A percentile compares a stretch with the other conserved stretches of the same genome.
Evolutionary conservation across 306 rosid species (phyloP).

Genomic region (Ormosia semicastrata): DNA sequence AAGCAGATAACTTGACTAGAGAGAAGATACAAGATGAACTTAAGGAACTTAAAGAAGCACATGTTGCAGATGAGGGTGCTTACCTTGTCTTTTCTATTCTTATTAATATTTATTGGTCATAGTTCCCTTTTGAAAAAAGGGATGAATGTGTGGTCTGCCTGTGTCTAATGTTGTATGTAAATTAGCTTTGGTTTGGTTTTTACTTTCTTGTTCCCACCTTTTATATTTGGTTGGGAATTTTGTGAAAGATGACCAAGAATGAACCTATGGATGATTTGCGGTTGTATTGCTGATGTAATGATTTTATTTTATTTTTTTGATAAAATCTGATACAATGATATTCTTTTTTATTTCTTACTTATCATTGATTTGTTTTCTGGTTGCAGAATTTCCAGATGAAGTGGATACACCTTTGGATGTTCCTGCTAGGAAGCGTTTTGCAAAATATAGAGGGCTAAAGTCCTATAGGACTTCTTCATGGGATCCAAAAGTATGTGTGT

Average conservation of each 20-base stretch:
- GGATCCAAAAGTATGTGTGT: slow-evolving; percentile 80
- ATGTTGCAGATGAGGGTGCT: slow-evolving; percentile 91
- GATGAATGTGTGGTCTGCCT: background rate
- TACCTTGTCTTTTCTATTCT: background rate
- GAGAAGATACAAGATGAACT: slow-evolving; percentile 83
- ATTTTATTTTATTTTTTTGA: background rate
- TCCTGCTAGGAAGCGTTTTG: slow-evolving; percentile 86
- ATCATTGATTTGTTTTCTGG: slow-evolving; percentile 11
- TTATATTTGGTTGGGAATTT: background rate
- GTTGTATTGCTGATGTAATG: slow-evolving; percentile 5
- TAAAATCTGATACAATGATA: background rate
- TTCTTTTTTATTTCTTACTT: background rate
- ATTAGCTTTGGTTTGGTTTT: background rate
- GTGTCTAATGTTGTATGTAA: background rate
- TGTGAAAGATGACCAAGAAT: background rate
- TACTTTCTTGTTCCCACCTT: background rate
- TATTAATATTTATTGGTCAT: background rate
- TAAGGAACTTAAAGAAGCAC: slow-evolving; percentile 78
- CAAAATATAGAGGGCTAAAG: slow-evolving; percentile 92
- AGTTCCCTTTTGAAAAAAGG: background rate
- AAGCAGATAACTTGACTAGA: slow-evolving; percentile 68
- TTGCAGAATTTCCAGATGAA: slow-evolving; percentile 93
- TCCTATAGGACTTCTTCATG: slow-evolving; percentile 95
- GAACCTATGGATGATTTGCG: background rate
- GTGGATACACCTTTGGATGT: slow-evolving; percentile 89